Evolutionary conservation across 345 rosid genomes (phyloP).

Genomic region (Punica granatum): DNA sequence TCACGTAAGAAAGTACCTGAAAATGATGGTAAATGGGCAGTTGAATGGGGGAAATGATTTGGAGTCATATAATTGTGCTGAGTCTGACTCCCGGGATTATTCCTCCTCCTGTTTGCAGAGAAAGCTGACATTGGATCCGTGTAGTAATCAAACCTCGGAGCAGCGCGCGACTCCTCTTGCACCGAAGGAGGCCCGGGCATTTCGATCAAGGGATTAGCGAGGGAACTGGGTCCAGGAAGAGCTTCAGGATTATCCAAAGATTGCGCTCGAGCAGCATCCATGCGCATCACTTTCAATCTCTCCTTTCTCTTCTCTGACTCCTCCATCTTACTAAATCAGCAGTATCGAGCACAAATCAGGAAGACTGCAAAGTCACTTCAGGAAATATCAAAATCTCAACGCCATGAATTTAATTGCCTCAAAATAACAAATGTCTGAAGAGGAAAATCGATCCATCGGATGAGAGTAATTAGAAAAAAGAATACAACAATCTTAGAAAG

Average conservation of each 20-base stretch:
- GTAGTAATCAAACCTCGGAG: conserved; percentile 64
- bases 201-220: conserved; percentile 62
- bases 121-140: conserved; percentile 79
- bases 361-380: background rate
- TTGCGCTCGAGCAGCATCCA: conserved; percentile 51
- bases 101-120: conserved; percentile 44
- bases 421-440: background rate
- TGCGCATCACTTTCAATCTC: conserved; percentile 64
- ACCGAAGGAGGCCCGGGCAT: conserved; percentile 16
- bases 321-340: conserved; percentile 37
- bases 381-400: background rate
- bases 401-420: background rate
- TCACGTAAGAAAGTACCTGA: background rate
- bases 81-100: conserved; percentile 18
- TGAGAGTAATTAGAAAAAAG: background rate
- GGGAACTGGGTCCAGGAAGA: conserved; percentile 26
- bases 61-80: conserved; percentile 16
- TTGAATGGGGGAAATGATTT: background rate
- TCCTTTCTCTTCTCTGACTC: conserved; percentile 72
- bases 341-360: background rate
- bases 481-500: background rate
- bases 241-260: conserved; percentile 22
- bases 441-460: background rate
- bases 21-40: background rate
- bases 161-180: conserved; percentile 23